Evolutionary conservation across 2,329 filamentous ascomycete genomes (phyloP).

Genomic region (Westerdykella aurantiaca): DNA sequence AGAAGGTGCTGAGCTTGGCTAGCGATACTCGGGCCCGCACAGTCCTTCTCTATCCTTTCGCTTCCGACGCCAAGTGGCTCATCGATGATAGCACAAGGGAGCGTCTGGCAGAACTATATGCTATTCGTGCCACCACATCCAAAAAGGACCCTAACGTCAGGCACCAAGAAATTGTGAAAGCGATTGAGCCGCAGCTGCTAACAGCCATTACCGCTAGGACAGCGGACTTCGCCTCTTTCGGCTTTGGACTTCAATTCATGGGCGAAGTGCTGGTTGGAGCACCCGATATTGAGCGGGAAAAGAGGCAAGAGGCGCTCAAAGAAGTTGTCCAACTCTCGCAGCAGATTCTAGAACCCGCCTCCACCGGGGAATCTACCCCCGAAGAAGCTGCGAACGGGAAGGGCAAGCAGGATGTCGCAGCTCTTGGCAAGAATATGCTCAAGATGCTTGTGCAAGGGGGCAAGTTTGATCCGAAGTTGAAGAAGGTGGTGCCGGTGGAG

Average conservation of each 20-base stretch:
- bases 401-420: constrained; percentile 55
- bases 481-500: constrained; percentile 63
- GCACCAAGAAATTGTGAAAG: constrained; percentile 67
- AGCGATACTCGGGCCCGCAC: constrained; percentile 61
- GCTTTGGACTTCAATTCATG: constrained; percentile 83
- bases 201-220: constrained; percentile 65
- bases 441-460: constrained; percentile 89
- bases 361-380: constrained; percentile 13
- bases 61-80: constrained; percentile 56
- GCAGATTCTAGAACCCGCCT: constrained; percentile 31
- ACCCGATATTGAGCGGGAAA: constrained; percentile 63
- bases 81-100: constrained; percentile 59
- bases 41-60: constrained; percentile 75
- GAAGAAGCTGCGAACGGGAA: constrained; percentile 8
- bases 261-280: constrained; percentile 73
- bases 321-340: constrained; percentile 51
- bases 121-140: constrained; percentile 74
- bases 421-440: constrained; percentile 72
- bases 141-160: constrained; percentile 83
- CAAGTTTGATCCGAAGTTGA: constrained; percentile 69
- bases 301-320: constrained; percentile 54
- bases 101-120: constrained; percentile 69
- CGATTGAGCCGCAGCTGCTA: constrained; percentile 69
- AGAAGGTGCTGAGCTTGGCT: constrained; percentile 59
- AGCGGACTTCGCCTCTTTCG: constrained; percentile 62